Conservation (phyloP, 2,329 filamentous ascomycete species). For the Exophiala dermatitidis region DNA sequence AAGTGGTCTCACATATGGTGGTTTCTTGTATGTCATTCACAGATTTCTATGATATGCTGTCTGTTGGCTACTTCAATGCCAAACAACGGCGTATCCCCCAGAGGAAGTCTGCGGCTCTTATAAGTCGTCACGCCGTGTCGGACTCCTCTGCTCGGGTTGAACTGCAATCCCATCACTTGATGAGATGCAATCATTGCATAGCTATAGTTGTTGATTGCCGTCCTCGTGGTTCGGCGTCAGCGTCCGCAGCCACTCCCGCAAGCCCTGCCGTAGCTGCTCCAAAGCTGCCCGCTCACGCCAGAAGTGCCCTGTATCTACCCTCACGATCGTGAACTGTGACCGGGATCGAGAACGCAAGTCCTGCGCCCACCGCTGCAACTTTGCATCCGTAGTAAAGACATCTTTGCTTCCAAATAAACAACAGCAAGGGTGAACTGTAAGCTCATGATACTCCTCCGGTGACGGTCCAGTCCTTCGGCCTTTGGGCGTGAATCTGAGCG, state of each 20-base stretch:
- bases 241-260: conserved; percentile 13
- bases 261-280: conserved; percentile 10
- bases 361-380: conserved; percentile 59
- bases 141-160: too few species aligned
- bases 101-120: too few species aligned
- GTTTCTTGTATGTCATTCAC: background rate
- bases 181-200: too few species aligned
- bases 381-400: conserved; percentile 60
- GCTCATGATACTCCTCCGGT: conserved; percentile 39
- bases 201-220: background rate
- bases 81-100: background rate
- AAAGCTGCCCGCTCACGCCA: conserved; percentile 18
- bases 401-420: conserved; percentile 67
- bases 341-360: conserved; percentile 41
- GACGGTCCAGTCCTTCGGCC: conserved; percentile 49
- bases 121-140: too few species aligned
- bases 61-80: conserved; percentile 9
- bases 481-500: conserved; percentile 33
- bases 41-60: background rate
- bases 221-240: background rate
- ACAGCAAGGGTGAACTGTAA: conserved; percentile 28
- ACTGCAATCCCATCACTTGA: too few species aligned
- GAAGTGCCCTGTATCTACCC: conserved; percentile 18
- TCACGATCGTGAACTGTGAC: conserved; percentile 39
- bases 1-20: background rate